Base-by-base conservation (phyloP, 176 grass and related monocot genomes). In the Musa troglodytarum region DNA sequence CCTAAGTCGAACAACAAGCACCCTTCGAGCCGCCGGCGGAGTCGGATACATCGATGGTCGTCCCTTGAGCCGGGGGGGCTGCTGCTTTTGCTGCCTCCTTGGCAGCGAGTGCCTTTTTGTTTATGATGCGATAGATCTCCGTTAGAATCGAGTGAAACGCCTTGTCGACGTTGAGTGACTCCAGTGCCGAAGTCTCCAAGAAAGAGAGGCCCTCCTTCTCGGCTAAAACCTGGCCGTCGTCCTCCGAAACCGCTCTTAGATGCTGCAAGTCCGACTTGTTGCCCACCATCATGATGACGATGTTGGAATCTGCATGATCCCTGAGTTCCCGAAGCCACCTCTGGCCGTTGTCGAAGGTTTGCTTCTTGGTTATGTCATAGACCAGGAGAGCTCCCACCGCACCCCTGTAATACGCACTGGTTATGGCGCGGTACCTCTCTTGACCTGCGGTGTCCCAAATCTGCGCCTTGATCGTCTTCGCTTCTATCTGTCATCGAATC, bases 391-490 rank as follows among this genome's bases (percentile, higher is more conserved):
- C 71, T 54, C 52, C 71, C 21, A 73, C 71, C 2, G 71, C 71
- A 54, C 71, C 71, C 53, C 71, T 21, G 71, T 73, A 73, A 24
- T 73, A 73, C 9, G 71, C 71, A 16, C 71, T 73, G 71, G 71
- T 55, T 20, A 73, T 73, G 52, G 71, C 71, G 26, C 71, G 71
- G 52, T 73, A 73, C 71, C 71, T 73, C 52, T 73, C 71, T 54
- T 73, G 71, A 12, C 71, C 71, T 26, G 71, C 71, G 16, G 71
- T 73, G 71, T 73, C 71, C 71, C 71, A 73, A 25, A 73, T 73
- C 21, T 73, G 71, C 0, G 21, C 52, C n/a, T 73, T 73, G 21
- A 73, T 7, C 24, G 51, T 73, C 71, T 73, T 73, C n/a, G 22
- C 71, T 53, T 73, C 71, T 25, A 73, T 29, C 71, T 73, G 71